These are phyloP conservation scores for Ceratocystis smalleyi DNA, from an alignment of 2,329 filamentous ascomycete genomes.

Conservation along the genomic window DNA sequence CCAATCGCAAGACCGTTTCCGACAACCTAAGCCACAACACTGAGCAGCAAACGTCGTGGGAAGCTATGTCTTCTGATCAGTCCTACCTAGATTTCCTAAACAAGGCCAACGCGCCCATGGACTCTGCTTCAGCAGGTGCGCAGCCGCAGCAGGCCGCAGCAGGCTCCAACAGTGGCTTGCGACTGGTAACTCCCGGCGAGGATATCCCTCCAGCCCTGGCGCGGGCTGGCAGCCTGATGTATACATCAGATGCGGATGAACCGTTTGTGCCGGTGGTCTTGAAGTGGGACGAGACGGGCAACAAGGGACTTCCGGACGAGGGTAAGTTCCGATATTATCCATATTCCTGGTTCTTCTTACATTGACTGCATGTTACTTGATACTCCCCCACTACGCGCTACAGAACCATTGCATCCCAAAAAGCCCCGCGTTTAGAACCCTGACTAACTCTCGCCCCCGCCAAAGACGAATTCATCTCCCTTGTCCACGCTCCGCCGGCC, in stretches of 20 bases:
- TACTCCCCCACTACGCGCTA: not conserved
- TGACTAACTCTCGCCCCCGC: not conserved
- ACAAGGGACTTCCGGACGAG: conserved; percentile 42
- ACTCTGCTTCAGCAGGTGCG: conserved; percentile 19
- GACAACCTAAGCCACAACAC: conserved; percentile 5
- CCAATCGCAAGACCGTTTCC: not conserved
- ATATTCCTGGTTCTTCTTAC: not conserved
- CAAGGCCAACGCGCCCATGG: conserved; percentile 66
- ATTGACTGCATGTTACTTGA: not conserved
- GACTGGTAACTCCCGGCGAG: conserved; percentile 37
- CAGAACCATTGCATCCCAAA: not conserved
- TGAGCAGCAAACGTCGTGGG: conserved; percentile 3
- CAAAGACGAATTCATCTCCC: conserved; percentile 51
- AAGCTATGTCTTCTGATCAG: conserved; percentile 55
- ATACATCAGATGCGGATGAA: conserved; percentile 72
- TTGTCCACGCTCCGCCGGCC: conserved; percentile 40
- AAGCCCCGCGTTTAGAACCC: not conserved
- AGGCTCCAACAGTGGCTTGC: conserved; percentile 28
- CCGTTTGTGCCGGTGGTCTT: conserved; percentile 65
- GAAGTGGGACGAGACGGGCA: conserved; percentile 37
- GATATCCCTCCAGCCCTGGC: conserved; percentile 45
- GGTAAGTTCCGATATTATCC: conserved; percentile 29
- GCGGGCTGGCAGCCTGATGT: conserved; percentile 41
- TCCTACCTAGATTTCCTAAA: conserved; percentile 74
- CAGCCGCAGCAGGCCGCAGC: conserved; percentile 4